phyloP scores from a whole-genome alignment of 495 filamentous ascomycete genomes.

The Neurospora sp. region DNA sequence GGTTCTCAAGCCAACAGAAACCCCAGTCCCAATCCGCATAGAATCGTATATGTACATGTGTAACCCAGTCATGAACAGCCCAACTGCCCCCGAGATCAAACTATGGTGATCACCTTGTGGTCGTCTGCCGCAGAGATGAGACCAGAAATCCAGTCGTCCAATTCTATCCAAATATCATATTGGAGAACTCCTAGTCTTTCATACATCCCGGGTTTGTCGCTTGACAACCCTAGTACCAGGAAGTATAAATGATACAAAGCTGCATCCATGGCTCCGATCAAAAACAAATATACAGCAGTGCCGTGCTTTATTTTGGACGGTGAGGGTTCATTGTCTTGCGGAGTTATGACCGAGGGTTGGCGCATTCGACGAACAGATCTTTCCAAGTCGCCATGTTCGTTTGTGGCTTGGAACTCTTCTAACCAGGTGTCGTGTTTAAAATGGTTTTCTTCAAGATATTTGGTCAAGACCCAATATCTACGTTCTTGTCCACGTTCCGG shows the following conservation, averaged over 20 bases:
- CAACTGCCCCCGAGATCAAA: not conserved
- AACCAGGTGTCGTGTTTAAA: not conserved
- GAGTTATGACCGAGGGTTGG: not conserved
- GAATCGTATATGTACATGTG: not conserved
- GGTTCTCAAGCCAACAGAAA: not conserved
- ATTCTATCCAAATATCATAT: not conserved
- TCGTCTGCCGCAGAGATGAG: not conserved
- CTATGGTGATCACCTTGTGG: not conserved
- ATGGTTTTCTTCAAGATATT: rapidly evolving
- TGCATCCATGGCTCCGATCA: too few species aligned
- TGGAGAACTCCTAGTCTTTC: not conserved
- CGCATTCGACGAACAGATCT: not conserved
- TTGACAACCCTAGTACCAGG: not conserved
- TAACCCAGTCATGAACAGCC: not conserved
- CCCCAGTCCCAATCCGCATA: not conserved
- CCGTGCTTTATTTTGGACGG: not conserved
- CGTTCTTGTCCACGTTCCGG: too few species aligned
- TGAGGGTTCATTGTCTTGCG: not conserved
- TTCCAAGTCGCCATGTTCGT: not conserved
- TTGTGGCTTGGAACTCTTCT: not conserved
- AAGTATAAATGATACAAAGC: too few species aligned
- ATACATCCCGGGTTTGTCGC: not conserved
- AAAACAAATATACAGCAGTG: not conserved
- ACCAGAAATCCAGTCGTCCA: not conserved
- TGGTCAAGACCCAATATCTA: not conserved